phyloP scores from a whole-genome alignment of 768 basidiomycete genomes.

The Podaxis sp. region DNA sequence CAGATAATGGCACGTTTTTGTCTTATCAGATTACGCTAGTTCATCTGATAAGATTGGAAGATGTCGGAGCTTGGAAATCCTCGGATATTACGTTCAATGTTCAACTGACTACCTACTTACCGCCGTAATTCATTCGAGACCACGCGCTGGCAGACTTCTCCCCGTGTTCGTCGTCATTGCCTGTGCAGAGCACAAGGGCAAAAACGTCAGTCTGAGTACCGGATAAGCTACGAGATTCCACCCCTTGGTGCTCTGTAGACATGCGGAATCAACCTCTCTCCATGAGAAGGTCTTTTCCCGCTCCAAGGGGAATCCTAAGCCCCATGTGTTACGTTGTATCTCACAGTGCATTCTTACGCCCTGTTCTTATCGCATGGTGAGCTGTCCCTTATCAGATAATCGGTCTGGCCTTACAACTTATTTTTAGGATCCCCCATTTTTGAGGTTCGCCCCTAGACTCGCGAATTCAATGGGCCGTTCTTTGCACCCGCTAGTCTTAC shows the following conservation, averaged over 20 bases:
- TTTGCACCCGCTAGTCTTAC: not conserved
- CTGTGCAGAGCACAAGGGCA: too few relatives aligned
- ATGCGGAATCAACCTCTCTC: not conserved
- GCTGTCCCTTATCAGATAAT: slow-evolving; percentile 15
- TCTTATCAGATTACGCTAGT: slow-evolving; percentile 24
- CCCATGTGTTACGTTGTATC: not conserved
- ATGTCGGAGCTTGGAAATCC: not conserved
- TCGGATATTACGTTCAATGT: not conserved
- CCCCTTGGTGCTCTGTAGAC: too few relatives aligned
- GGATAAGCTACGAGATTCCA: too few relatives aligned
- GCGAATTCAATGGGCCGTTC: not conserved
- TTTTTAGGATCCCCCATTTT: slow-evolving; percentile 7
- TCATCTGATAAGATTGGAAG: slow-evolving; percentile 12
- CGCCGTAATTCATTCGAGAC: not conserved
- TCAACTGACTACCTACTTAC: not conserved
- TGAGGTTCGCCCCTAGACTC: not conserved
- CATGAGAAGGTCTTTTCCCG: not conserved
- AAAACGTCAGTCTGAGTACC: too few relatives aligned
- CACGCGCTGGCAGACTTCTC: not conserved
- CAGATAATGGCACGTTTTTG: not conserved
- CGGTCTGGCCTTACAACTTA: not conserved
- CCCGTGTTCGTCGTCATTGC: too few relatives aligned
- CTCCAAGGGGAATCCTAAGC: not conserved
- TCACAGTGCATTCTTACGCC: not conserved
- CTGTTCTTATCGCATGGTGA: slow-evolving; percentile 6